phyloP scores from a whole-genome alignment of 768 basidiomycete genomes.

The Russula sp. region DNA sequence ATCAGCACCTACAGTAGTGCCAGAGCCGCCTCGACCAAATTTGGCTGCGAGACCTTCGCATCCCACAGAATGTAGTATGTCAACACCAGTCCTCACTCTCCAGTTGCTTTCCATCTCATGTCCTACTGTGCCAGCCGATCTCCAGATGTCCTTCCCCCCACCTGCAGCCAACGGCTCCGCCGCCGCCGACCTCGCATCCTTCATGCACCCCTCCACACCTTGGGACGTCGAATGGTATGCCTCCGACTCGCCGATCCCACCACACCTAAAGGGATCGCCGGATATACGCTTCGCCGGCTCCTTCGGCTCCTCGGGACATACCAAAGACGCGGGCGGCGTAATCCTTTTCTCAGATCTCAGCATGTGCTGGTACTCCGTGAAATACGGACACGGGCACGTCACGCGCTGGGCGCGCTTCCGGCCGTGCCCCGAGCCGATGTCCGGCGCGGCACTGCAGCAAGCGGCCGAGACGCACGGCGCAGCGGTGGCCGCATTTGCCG shows the following conservation, averaged over 20 bases:
- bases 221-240: constrained; percentile 43
- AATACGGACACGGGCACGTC: constrained; percentile 31
- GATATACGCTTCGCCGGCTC: constrained; percentile 30
- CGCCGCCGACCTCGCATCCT: constrained; percentile 41
- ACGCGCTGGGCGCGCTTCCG: constrained; percentile 37
- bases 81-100: neutral
- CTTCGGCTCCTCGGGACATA: constrained; percentile 29
- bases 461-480: constrained; percentile 48
- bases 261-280: constrained; percentile 29
- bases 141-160: constrained; percentile 34
- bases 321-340: constrained; percentile 34
- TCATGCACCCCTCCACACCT: constrained; percentile 37
- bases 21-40: neutral
- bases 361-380: constrained; percentile 43
- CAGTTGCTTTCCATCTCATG: neutral
- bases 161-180: constrained; percentile 31
- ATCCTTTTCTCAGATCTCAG: constrained; percentile 46
- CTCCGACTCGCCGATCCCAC: constrained; percentile 30
- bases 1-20: neutral
- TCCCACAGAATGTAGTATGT: neutral
- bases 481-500: constrained; percentile 43
- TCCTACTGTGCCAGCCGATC: constrained; percentile 11
- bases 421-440: constrained; percentile 35
- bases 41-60: neutral
- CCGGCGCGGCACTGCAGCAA: constrained; percentile 32